Percentiles rank a stretch among this genome's conserved stretches.
These are phyloP conservation scores for Metarhizium guizhouense DNA, from an alignment of 2,329 filamentous ascomycete genomes.

Conservation along the genomic window DNA sequence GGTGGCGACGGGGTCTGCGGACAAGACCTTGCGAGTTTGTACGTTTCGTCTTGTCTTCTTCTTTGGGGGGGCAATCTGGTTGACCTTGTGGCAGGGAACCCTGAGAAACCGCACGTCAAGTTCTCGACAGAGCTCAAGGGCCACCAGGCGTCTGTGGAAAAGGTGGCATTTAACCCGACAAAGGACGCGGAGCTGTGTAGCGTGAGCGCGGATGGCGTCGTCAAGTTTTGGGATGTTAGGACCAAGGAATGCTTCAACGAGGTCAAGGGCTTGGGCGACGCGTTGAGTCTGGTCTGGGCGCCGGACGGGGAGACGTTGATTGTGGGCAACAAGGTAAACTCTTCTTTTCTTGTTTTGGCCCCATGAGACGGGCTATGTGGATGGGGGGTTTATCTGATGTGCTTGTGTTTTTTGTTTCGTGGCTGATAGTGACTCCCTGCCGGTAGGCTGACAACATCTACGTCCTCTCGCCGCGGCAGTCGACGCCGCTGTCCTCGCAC, in stretches of 20 bases:
- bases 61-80: neutral
- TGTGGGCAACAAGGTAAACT: conserved; percentile 59
- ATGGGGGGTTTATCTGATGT: too few species aligned
- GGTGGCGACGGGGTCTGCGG: conserved; percentile 70
- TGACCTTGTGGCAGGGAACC: conserved; percentile 48
- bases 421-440: neutral
- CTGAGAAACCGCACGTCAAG: conserved; percentile 63
- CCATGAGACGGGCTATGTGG: too few species aligned
- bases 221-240: conserved; percentile 74
- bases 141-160: conserved; percentile 57
- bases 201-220: conserved; percentile 62
- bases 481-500: conserved; percentile 47
- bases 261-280: conserved; percentile 55
- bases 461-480: conserved; percentile 50
- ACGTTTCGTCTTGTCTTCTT: conserved; percentile 19
- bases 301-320: conserved; percentile 62
- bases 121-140: conserved; percentile 69
- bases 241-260: conserved; percentile 63
- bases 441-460: conserved; percentile 53
- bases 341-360: conserved; percentile 9
- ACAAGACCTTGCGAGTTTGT: conserved; percentile 67
- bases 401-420: conserved; percentile 3
- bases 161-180: conserved; percentile 68
- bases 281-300: conserved; percentile 65
- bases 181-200: conserved; percentile 72